Percentiles rank a stretch among this genome's conserved stretches.
phyloP scores from a whole-genome alignment of 768 basidiomycete genomes.

The Fistulinella prunicolor region DNA sequence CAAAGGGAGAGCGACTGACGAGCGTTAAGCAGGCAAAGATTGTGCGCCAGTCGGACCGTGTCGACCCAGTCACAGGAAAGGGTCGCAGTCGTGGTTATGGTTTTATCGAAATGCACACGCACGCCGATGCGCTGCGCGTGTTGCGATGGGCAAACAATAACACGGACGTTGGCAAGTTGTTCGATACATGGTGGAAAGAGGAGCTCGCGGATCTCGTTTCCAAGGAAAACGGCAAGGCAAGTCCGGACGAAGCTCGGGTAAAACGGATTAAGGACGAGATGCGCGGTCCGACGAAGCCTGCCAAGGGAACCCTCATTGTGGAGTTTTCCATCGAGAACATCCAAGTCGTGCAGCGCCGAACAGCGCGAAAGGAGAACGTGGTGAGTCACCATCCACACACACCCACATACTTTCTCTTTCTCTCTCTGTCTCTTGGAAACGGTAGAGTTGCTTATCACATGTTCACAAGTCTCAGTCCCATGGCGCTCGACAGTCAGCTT shows the following conservation, averaged over 20 bases:
- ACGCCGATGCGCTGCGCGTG: conserved; percentile 87
- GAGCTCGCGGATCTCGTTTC: conserved; percentile 62
- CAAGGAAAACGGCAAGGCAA: conserved; percentile 47
- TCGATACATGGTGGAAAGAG: conserved; percentile 83
- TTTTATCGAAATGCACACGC: conserved; percentile 85
- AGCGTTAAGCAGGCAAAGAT: conserved; percentile 90
- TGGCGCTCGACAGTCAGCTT: neutral
- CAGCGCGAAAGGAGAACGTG: conserved; percentile 44
- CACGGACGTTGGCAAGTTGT: conserved; percentile 55
- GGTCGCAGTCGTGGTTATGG: conserved; percentile 93
- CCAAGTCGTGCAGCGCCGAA: conserved; percentile 79
- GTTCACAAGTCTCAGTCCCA: conserved; percentile 7
- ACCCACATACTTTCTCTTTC: too few species aligned
- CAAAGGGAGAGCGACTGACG: conserved; percentile 33
- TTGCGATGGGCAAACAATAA: conserved; percentile 96
- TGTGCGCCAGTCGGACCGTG: conserved; percentile 83
- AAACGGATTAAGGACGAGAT: conserved; percentile 61
- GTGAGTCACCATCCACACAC: conserved; percentile 1
- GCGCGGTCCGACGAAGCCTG: conserved; percentile 36
- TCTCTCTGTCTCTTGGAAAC: neutral
- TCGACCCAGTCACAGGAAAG: conserved; percentile 83
- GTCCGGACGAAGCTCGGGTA: conserved; percentile 48
- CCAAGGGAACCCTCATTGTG: conserved; percentile 64
- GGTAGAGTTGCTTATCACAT: neutral
- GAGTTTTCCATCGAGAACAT: conserved; percentile 97